A percentile compares a stretch with the other conserved stretches of the same genome.
These are phyloP conservation scores for Coemansia sp. DNA, from an alignment of 192 early-diverging fungal genomes.

Conservation along the genomic window DNA sequence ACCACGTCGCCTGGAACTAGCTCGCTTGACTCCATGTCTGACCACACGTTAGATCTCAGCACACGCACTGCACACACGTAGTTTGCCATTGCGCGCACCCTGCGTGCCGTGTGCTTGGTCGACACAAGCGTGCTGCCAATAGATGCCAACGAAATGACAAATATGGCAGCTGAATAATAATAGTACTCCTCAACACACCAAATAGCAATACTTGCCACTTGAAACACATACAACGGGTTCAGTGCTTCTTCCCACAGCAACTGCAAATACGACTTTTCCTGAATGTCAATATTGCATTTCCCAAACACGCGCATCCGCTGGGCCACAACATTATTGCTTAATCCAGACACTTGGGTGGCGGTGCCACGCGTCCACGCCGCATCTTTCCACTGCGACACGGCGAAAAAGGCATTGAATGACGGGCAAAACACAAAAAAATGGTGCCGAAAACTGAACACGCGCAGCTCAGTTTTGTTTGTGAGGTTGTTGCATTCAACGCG, in stretches of 20 bases:
- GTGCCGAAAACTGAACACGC: conserved; percentile 39
- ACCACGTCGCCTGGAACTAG: conserved; percentile 95
- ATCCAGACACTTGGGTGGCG: conserved; percentile 32
- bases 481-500: neutral
- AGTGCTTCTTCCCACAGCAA: conserved; percentile 70
- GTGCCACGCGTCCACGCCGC: conserved; percentile 23
- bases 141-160: conserved; percentile 79
- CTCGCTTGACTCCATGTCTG: conserved; percentile 58
- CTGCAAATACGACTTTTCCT: conserved; percentile 62
- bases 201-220: conserved; percentile 71
- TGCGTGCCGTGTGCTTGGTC: conserved; percentile 64
- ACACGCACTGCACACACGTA: conserved; percentile 76
- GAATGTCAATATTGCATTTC: conserved; percentile 64
- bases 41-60: conserved; percentile 58
- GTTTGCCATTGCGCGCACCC: conserved; percentile 76
- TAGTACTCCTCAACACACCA: conserved; percentile 91
- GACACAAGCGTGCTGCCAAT: conserved; percentile 75
- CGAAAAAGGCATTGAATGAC: conserved; percentile 7
- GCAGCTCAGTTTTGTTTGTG: neutral
- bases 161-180: conserved; percentile 90
- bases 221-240: conserved; percentile 80
- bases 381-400: conserved; percentile 42
- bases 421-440: conserved; percentile 36
- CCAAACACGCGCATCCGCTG: conserved; percentile 67
- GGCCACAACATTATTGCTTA: conserved; percentile 45